These are phyloP conservation scores for Syzygium aromaticum DNA, from an alignment of 345 rosid genomes.

Conservation along the genomic window DNA sequence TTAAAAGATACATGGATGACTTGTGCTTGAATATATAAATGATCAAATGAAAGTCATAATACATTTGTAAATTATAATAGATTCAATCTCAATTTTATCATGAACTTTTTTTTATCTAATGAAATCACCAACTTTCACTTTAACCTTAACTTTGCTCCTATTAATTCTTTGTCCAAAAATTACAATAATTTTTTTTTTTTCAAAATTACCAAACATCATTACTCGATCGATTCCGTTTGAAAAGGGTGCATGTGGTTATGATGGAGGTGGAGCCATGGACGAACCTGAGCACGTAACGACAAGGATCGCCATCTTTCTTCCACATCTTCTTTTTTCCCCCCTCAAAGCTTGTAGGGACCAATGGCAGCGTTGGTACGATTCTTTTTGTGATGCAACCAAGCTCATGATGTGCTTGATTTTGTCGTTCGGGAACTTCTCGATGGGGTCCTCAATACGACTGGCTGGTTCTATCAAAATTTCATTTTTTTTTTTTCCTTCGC, in stretches of 20 bases:
- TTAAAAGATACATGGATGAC: background rate
- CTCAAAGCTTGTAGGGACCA: background rate
- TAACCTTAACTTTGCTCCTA: background rate
- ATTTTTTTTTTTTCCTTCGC: background rate
- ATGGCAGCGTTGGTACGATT: background rate
- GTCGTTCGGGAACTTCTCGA: background rate
- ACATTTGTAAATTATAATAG: background rate
- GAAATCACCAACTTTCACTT: background rate
- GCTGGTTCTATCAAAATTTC: background rate
- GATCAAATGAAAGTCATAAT: background rate
- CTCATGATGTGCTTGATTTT: background rate
- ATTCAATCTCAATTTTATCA: background rate
- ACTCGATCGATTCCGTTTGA: background rate
- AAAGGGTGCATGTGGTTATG: background rate
- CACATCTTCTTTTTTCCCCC: background rate
- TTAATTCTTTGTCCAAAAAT: background rate
- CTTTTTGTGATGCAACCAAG: background rate
- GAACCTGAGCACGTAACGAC: background rate
- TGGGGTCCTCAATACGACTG: background rate
- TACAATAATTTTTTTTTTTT: background rate
- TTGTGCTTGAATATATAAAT: background rate
- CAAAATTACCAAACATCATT: background rate
- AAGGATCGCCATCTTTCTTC: background rate
- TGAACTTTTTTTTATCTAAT: background rate
- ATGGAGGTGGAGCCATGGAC: background rate